phyloP scores from a whole-genome alignment of 2,329 filamentous ascomycete genomes.

The Passalora sequoiae region DNA sequence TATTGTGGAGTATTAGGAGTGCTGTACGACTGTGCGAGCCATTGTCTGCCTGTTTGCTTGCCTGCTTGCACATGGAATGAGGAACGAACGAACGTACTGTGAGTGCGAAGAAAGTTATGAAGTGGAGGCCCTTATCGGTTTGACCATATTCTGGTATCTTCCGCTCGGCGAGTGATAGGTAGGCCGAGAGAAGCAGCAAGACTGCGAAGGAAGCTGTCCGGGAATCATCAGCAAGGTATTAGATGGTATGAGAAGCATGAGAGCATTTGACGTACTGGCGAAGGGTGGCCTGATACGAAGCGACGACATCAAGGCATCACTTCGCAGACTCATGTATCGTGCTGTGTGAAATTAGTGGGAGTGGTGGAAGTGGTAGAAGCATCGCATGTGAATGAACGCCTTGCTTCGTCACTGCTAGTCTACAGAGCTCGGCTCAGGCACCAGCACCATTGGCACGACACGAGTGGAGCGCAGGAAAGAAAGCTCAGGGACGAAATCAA shows the following conservation, averaged over 20 bases:
- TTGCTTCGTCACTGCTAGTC: too few species aligned
- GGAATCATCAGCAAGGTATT: too few species aligned
- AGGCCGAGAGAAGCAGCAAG: constrained; percentile 66
- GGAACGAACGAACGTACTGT: constrained; percentile 49
- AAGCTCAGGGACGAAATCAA: too few species aligned
- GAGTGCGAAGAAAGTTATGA: constrained; percentile 82
- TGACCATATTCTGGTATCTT: constrained; percentile 59
- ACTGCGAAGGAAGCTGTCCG: constrained; percentile 45
- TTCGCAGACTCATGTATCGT: background rate
- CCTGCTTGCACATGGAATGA: constrained; percentile 1
- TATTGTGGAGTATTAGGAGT: background rate
- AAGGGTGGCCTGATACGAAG: constrained; percentile 89
- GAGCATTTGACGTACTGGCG: constrained; percentile 73
- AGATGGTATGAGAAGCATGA: too few species aligned
- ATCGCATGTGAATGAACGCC: too few species aligned
- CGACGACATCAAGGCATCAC: constrained; percentile 30
- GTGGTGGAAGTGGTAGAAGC: background rate
- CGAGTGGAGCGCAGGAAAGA: too few species aligned
- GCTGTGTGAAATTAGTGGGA: background rate
- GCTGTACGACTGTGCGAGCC: background rate
- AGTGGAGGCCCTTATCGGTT: constrained; percentile 80
- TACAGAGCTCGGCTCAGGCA: too few species aligned
- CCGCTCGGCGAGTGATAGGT: constrained; percentile 66
- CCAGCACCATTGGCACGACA: too few species aligned
- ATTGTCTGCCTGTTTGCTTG: too few species aligned